Percentiles rank a stretch among this genome's conserved stretches.
phyloP scores from a whole-genome alignment of 441 rosid species.

The Jatropha multifida region DNA sequence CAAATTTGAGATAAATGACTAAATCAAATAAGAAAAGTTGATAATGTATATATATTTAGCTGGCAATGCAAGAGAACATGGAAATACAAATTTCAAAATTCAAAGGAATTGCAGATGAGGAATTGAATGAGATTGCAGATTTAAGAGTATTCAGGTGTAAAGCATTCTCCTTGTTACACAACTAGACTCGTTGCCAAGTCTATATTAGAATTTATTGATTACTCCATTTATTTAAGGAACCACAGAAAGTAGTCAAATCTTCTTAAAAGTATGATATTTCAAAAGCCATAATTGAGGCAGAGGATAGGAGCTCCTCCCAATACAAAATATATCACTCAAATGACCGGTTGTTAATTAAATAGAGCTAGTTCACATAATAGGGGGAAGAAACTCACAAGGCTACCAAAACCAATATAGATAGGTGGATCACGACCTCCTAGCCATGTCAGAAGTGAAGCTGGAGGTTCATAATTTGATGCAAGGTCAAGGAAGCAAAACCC shows the following conservation, averaged over 20 bases:
- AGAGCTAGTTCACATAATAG: neutral
- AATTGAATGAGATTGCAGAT: too few species aligned
- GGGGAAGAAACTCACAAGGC: conserved; percentile 75
- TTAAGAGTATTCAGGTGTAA: too few species aligned
- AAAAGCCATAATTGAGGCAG: too few species aligned
- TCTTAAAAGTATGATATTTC: too few species aligned
- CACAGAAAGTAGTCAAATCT: too few species aligned
- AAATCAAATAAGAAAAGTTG: neutral
- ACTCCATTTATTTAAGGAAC: too few species aligned
- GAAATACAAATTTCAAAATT: neutral
- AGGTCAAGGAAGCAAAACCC: conserved; percentile 99
- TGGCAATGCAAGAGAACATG: neutral
- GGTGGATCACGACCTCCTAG: conserved; percentile 80
- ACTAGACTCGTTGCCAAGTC: too few species aligned
- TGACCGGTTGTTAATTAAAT: neutral
- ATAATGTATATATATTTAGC: neutral
- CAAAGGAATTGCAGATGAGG: too few species aligned
- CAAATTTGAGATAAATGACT: neutral
- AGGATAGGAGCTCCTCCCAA: too few species aligned
- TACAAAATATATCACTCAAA: neutral
- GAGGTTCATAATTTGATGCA: conserved; percentile 95
- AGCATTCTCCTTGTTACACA: too few species aligned
- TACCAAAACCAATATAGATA: conserved; percentile 95
- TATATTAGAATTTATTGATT: too few species aligned
- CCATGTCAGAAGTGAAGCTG: conserved; percentile 79